Evolutionary conservation across 2,329 filamentous ascomycete genomes (phyloP).

Genomic region (Alternaria sp.): DNA sequence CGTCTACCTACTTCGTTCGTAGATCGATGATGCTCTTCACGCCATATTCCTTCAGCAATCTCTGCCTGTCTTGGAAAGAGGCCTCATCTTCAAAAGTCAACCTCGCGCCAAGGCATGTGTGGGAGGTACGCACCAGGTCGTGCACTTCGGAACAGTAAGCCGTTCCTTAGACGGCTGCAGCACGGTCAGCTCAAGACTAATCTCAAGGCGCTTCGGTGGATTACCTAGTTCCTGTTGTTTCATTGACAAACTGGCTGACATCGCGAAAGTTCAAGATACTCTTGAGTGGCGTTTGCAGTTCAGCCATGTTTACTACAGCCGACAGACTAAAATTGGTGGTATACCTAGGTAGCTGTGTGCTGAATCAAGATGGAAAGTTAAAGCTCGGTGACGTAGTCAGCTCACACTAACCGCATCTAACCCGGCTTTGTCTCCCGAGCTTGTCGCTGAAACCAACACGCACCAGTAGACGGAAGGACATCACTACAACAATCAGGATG

Average conservation of each 20-base stretch:
- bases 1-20: constrained; percentile 67
- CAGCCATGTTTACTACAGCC: constrained; percentile 6
- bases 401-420: constrained; percentile 10
- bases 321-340: neutral
- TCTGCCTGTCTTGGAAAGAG: constrained; percentile 66
- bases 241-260: constrained; percentile 41
- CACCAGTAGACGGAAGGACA: neutral
- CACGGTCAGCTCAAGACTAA: constrained; percentile 5
- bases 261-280: constrained; percentile 48
- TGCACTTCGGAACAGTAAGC: constrained; percentile 43
- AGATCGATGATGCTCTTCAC: constrained; percentile 80
- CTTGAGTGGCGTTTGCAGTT: constrained; percentile 28
- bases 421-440: neutral
- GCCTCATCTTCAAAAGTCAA: constrained; percentile 66
- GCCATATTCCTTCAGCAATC: constrained; percentile 64
- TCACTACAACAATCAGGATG: neutral
- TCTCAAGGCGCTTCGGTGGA: neutral
- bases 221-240: constrained; percentile 24
- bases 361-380: neutral
- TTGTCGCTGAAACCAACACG: neutral
- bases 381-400: constrained; percentile 12
- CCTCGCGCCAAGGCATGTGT: neutral
- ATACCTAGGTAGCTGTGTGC: neutral
- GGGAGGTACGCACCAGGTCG: constrained; percentile 37
- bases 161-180: constrained; percentile 31